Conservation (phyloP, 2,329 filamentous ascomycete species). For the Rutstroemia sp. region DNA sequence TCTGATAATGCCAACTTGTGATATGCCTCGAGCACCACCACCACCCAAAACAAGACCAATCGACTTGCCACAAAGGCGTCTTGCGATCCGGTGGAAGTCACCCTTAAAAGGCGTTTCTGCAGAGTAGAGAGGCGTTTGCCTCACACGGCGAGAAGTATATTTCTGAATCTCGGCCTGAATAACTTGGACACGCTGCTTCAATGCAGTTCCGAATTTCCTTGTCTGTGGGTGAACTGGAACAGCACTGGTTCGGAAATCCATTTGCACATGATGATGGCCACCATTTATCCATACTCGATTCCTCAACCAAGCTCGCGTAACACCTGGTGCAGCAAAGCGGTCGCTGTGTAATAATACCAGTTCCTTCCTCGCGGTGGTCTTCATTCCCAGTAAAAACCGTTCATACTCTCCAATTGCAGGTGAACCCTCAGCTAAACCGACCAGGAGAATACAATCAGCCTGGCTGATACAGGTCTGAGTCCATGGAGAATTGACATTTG, state of each 20-base stretch:
- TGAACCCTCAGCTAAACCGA: conserved; percentile 84
- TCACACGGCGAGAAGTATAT: conserved; percentile 89
- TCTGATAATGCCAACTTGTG: conserved; percentile 88
- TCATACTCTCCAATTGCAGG: conserved; percentile 94
- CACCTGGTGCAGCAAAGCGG: conserved; percentile 73
- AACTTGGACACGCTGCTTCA: conserved; percentile 91
- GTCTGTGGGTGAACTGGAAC: conserved; percentile 69
- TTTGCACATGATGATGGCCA: conserved; percentile 94
- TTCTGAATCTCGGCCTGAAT: conserved; percentile 97
- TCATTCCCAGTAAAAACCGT: conserved; percentile 90
- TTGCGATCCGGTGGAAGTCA: conserved; percentile 88
- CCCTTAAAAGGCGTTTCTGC: conserved; percentile 91
- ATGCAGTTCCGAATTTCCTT: conserved; percentile 72
- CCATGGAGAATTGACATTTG: conserved; percentile 94
- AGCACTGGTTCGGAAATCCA: conserved; percentile 72
- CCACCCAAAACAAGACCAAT: conserved; percentile 91
- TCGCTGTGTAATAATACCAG: conserved; percentile 85
- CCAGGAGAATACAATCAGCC: conserved; percentile 89
- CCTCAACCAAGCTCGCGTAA: conserved; percentile 82
- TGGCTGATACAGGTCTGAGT: conserved; percentile 97
- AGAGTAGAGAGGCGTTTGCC: conserved; percentile 81
- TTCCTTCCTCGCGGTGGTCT: conserved; percentile 91
- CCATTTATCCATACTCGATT: conserved; percentile 98
- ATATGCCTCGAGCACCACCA: conserved; percentile 84
- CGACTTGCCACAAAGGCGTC: conserved; percentile 86